These are phyloP conservation scores for Phyllachora maydis DNA, from an alignment of 2,329 filamentous ascomycete species.

Conservation along the genomic window DNA sequence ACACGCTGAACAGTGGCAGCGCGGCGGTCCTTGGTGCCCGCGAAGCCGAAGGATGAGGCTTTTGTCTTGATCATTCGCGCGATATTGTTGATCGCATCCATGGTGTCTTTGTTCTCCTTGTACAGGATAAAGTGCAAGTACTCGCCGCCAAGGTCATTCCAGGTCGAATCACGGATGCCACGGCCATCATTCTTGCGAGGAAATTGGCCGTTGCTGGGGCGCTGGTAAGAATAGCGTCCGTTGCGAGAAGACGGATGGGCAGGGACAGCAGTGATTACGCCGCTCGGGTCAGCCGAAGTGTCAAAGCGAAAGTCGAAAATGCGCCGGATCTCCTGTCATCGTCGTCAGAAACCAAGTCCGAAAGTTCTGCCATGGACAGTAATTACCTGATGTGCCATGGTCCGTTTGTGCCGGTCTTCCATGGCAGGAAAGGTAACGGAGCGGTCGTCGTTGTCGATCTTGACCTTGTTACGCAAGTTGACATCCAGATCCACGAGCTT, in stretches of 20 bases:
- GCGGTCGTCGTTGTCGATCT: slow-evolving; percentile 8
- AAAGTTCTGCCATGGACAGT: no score
- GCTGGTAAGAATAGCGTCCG: no score
- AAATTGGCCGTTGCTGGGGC: no score
- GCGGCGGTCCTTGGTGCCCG: slow-evolving; percentile 79
- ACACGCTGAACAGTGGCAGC: slow-evolving; percentile 73
- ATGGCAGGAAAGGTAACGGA: slow-evolving; percentile 18
- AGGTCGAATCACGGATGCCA: slow-evolving; percentile 6
- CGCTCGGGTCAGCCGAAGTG: slow-evolving; percentile 38
- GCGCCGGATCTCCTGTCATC: slow-evolving; percentile 43
- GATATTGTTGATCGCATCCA: slow-evolving; percentile 69
- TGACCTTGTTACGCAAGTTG: slow-evolving; percentile 11
- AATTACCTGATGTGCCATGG: slow-evolving; percentile 26
- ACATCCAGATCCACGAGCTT: slow-evolving; percentile 20
- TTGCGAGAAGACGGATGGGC: no score
- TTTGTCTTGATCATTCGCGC: slow-evolving; percentile 55
- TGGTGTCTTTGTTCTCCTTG: slow-evolving; percentile 94
- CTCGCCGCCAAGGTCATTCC: slow-evolving; percentile 30
- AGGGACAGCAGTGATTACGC: slow-evolving; percentile 45
- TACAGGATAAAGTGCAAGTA: slow-evolving; percentile 83
- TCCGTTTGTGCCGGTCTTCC: slow-evolving; percentile 22
- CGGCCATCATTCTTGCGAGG: no score
- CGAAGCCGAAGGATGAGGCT: slow-evolving; percentile 50
- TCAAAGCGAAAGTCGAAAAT: slow-evolving; percentile 66
- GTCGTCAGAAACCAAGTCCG: no score